Base-by-base conservation (phyloP, 2,329 filamentous ascomycete species). In the Dendryphion nanum region DNA sequence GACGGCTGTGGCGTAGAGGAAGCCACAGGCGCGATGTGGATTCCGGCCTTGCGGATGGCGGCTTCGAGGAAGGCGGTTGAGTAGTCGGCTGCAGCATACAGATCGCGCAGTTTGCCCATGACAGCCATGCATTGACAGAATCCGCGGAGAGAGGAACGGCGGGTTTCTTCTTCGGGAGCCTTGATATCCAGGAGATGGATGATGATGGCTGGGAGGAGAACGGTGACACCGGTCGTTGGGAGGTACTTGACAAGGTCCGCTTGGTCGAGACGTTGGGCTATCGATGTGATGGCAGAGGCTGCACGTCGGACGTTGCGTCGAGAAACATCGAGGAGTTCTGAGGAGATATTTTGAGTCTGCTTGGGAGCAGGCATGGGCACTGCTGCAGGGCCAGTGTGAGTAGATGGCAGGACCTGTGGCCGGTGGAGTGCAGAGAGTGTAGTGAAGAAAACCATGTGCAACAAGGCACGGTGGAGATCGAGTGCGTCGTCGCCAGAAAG, bases 61-160 rank as follows among this genome's bases (percentile, higher is more conserved):
- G 89, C 89, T 61, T 95, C 88, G n/a, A 96, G 76, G 71, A 96
- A 96, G 2, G 87, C 87, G 1, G 87, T 91, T n/a, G 89, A 89
- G 55, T 93, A 95, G 64, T 96, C 90, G n/a, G 91, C 91, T 0
- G 90, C 89, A 0, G 89, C 83, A 57, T 97, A 96, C 19, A 89
- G 87, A 57, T 95, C 89, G 24, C 89, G 82, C 14, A 97, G 76
- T 47, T 84, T 85, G 61, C 89, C 83, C 74, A 96, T 86, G 42
- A 95, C 89, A 32, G 83, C 79, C 88, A 96, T 95, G 69, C 91
- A 96, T 61, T 89, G 85, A 52, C 85, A 85, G 71, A 95, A 95
- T 15, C 89, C 87, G 41, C 83, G 79, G 17, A 89, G 77, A 32
- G 87, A 89, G 29, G 79, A 76, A 42, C 86, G 78, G 14, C 88